Conservation (phyloP, 176 grass and related monocot species). For the Bothriochloa decipiens region DNA sequence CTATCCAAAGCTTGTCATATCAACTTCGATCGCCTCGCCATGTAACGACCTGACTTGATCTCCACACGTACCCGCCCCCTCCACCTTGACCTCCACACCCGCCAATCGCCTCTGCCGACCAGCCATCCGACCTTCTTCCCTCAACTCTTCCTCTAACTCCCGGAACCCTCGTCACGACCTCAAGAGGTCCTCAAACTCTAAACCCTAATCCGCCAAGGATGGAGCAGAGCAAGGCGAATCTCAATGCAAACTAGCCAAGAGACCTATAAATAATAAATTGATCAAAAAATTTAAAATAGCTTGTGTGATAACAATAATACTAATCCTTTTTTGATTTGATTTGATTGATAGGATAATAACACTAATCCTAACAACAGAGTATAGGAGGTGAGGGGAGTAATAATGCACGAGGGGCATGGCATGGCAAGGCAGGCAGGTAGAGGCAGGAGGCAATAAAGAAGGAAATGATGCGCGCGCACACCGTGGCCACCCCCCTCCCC, state of each 20-base stretch:
- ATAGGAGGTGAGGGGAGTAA: not conserved
- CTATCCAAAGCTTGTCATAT: no score
- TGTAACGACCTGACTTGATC: not conserved
- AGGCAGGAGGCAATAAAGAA: constrained; percentile 39
- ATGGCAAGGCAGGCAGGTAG: not conserved
- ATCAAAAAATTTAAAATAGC: not conserved
- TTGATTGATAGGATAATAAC: not conserved
- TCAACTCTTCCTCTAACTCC: not conserved
- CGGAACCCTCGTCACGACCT: not conserved
- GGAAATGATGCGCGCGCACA: constrained; percentile 63
- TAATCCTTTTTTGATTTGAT: no score
- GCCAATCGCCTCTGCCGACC: not conserved
- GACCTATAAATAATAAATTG: not conserved
- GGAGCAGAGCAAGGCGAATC: not conserved
- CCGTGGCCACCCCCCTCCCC: constrained; percentile 23
- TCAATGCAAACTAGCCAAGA: not conserved
- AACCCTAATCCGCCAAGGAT: not conserved
- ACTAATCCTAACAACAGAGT: not conserved
- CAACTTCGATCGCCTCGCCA: not conserved
- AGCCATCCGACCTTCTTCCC: not conserved
- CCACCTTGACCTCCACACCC: not conserved
- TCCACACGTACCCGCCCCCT: not conserved
- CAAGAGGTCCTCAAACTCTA: not conserved
- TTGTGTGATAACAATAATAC: not conserved
- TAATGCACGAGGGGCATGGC: not conserved